These are phyloP conservation scores for Pythium dissimile DNA, from an alignment of 352 stramenopile genomes.

Conservation along the genomic window DNA sequence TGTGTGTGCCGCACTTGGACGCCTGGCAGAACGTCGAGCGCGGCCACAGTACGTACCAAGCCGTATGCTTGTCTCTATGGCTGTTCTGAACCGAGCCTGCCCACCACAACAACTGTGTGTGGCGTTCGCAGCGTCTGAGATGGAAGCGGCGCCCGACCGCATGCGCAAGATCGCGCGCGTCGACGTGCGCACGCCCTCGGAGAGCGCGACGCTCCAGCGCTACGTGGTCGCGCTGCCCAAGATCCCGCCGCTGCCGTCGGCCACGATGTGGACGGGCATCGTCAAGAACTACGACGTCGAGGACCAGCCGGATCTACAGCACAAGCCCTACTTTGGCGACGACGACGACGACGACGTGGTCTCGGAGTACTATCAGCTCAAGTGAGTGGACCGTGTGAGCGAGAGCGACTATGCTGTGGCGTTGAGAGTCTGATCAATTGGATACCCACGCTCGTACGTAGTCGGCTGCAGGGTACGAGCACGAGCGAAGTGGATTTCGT, in stretches of 20 bases:
- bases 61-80: background rate
- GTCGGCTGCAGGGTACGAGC: constrained; percentile 57
- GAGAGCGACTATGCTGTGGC: background rate
- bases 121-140: constrained; percentile 41
- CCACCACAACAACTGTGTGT: background rate
- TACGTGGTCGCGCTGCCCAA: constrained; percentile 45
- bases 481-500: constrained; percentile 67
- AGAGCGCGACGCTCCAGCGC: constrained; percentile 32
- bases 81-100: background rate
- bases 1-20: constrained; percentile 25
- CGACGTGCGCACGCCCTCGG: constrained; percentile 17
- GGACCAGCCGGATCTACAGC: constrained; percentile 80
- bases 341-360: constrained; percentile 85
- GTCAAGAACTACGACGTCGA: constrained; percentile 83
- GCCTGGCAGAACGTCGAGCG: constrained; percentile 39
- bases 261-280: constrained; percentile 78
- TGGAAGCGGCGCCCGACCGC: constrained; percentile 19
- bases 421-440: background rate
- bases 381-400: constrained; percentile 43
- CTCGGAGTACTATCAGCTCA: constrained; percentile 82
- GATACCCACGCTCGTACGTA: background rate
- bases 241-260: constrained; percentile 42
- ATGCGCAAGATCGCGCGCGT: constrained; percentile 19
- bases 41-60: constrained; percentile 41
- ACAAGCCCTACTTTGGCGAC: constrained; percentile 67